Evolutionary conservation across 2,329 filamentous ascomycete genomes (phyloP).

Genomic region (Penicillium sp.): DNA sequence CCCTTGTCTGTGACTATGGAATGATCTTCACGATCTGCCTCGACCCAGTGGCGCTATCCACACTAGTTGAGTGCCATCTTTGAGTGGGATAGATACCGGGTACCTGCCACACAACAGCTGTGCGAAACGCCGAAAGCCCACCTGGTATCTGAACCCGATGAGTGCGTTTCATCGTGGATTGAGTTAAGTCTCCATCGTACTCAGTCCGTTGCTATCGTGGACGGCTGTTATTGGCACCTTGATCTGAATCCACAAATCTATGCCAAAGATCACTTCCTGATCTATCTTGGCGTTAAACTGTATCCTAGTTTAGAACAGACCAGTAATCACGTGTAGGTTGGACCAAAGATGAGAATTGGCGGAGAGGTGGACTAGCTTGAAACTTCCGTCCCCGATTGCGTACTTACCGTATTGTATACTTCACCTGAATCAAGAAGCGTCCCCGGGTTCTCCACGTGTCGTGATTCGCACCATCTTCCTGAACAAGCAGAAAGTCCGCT

Average conservation of each 20-base stretch:
- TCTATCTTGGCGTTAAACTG: no score
- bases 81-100: background rate
- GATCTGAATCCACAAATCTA: no score
- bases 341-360: no score
- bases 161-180: background rate
- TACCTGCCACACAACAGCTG: background rate
- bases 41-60: background rate
- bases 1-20: background rate
- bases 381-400: no score
- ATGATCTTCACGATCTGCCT: background rate
- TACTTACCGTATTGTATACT: no score
- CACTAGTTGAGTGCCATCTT: background rate
- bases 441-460: background rate
- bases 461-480: background rate
- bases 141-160: background rate
- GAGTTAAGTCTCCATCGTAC: background rate
- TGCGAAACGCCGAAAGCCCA: background rate
- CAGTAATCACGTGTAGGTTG: no score
- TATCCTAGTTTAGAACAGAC: no score
- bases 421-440: background rate
- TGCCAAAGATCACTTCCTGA: background rate
- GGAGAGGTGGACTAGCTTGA: no score
- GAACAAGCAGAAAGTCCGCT: background rate
- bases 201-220: background rate
- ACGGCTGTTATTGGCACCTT: background rate